Conservation (phyloP, 1,284 basidiomycete species). For the Mycosarcoma maydis region DNA sequence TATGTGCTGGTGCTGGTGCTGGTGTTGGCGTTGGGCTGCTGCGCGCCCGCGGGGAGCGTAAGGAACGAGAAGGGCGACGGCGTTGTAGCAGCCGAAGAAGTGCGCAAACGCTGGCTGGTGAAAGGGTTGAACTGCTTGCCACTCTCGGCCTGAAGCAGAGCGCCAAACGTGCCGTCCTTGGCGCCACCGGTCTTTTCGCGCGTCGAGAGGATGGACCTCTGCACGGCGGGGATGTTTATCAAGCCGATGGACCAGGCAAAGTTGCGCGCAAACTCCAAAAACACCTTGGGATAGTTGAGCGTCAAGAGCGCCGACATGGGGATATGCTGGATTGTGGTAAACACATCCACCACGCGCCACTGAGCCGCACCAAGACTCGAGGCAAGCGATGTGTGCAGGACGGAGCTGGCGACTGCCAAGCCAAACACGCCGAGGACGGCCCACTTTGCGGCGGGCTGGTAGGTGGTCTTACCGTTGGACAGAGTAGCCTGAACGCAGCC, state of each 20-base stretch:
- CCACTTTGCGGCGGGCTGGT: constrained; percentile 81
- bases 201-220: constrained; percentile 82
- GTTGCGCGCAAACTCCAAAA: constrained; percentile 81
- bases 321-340: constrained; percentile 83
- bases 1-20: constrained; percentile 6
- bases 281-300: constrained; percentile 86
- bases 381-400: constrained; percentile 73
- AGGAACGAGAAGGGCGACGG: constrained; percentile 17
- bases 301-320: constrained; percentile 79
- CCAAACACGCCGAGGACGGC: constrained; percentile 77
- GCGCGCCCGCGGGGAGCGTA: constrained; percentile 6
- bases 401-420: constrained; percentile 75
- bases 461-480: constrained; percentile 86
- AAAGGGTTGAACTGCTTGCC: constrained; percentile 54
- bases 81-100: constrained; percentile 18
- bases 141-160: constrained; percentile 42
- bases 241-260: constrained; percentile 89
- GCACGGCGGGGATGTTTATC: constrained; percentile 76
- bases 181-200: constrained; percentile 82
- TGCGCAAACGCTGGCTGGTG: constrained; percentile 19
- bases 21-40: neutral
- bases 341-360: constrained; percentile 78
- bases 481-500: constrained; percentile 91
- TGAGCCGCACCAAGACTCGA: constrained; percentile 68
- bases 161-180: constrained; percentile 67